A percentile compares a stretch with the other conserved stretches of the same genome.
Evolutionary conservation across 2,329 filamentous ascomycete genomes (phyloP).

Genomic region (Cladophialophora yegresii): DNA sequence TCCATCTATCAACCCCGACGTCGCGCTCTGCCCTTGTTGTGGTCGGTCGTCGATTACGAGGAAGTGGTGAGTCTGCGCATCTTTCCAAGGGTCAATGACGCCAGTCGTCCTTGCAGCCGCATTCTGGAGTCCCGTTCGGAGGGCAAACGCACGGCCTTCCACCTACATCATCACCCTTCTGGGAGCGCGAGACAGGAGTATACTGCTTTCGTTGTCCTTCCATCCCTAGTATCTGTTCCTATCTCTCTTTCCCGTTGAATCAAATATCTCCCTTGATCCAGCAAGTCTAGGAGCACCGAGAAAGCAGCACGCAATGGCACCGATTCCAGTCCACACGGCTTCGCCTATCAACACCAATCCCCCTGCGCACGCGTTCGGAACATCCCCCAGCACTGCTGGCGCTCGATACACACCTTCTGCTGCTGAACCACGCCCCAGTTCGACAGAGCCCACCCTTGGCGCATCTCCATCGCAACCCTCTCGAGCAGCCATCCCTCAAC

Average conservation of each 20-base stretch:
- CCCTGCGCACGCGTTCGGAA: conserved; percentile 15
- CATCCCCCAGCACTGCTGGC: conserved; percentile 28
- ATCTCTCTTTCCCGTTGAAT: conserved; percentile 1
- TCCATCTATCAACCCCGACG: neutral
- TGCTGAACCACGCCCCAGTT: conserved; percentile 16
- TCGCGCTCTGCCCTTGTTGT: neutral
- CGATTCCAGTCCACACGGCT: conserved; percentile 32
- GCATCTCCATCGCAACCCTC: conserved; percentile 15
- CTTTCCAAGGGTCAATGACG: conserved; percentile 5
- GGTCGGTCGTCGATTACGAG: conserved; percentile 3
- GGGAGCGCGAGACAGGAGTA: conserved; percentile 7
- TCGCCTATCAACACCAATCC: conserved; percentile 34
- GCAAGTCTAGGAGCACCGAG: neutral
- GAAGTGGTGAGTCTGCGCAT: neutral
- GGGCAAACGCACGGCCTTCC: conserved; percentile 24
- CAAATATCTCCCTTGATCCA: neutral
- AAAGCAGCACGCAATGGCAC: conserved; percentile 10
- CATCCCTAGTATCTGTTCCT: neutral
- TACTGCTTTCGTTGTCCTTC: conserved; percentile 2
- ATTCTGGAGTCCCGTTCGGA: conserved; percentile 25
- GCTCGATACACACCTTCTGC: conserved; percentile 24
- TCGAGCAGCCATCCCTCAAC: conserved; percentile 22
- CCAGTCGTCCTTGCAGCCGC: neutral
- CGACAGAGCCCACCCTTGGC: conserved; percentile 9
- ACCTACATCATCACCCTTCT: conserved; percentile 1